Base-by-base conservation (phyloP, 352 stramenopile genomes). In the Pythium oligandrum region DNA sequence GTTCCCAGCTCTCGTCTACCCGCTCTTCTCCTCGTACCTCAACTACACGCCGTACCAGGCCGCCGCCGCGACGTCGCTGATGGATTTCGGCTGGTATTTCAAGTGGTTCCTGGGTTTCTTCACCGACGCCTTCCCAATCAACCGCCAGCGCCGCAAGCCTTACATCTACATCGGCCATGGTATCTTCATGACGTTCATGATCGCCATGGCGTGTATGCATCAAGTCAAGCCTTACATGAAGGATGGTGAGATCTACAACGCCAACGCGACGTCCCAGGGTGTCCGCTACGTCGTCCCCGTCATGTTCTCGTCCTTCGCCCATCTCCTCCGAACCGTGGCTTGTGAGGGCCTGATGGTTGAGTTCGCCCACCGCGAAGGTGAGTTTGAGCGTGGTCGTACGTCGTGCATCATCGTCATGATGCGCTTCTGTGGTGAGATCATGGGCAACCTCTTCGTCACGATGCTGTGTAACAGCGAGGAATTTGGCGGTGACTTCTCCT, bases 141-240 rank as follows among this genome's bases (percentile, higher is more conserved):
- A 36, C 39, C 30, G 49, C 38, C 40, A 59, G 43, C 61, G 57
- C 10, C 49, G 61, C 44, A 69, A 69, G 51, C 51, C 61, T 8
- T 69, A 69, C 51, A 65, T 69, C 32, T 55, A 51, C 51, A 65
- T 61, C 39, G 57, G 61, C 5, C 57, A 43, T 46, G 11, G 12
- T 2, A 11, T 54, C 12, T 52, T 57, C 42, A 40, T 33, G 4
- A 1, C 46, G 3, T 55, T 57, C 43, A 48, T 68, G 44, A 6
- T 55, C 43, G 39, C 30, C 3, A 53, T 60, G 51, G 36, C 48
- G 30, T 4, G 1, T 30, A 52, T 60, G 40, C 31, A 39, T 8
- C 8, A 53, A 17, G 48, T 53, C 36, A 17, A 44, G 33, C 49
- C 50, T 11, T 47, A 44, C 34, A n/a, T 17, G 6, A 53, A 47